Evolutionary conservation across 139 green algal genomes (phyloP).

Genomic region (Deuterostichococcus epilithicus): DNA sequence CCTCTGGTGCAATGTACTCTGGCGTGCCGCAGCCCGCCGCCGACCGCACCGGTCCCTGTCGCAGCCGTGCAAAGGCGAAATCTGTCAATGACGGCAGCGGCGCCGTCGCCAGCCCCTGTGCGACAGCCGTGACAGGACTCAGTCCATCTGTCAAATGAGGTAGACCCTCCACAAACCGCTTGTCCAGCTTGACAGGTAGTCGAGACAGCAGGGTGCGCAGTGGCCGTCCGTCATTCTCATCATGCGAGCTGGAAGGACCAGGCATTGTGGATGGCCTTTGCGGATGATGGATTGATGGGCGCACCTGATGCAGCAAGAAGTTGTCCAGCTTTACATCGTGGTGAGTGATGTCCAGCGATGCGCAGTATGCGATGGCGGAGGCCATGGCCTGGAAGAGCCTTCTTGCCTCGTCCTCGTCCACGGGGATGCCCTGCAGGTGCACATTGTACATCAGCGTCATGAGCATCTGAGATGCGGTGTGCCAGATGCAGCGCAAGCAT

Average conservation of each 20-base stretch:
- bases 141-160: too few relatives aligned
- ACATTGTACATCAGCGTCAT: too few relatives aligned
- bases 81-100: background rate
- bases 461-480: too few relatives aligned
- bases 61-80: background rate
- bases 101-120: background rate
- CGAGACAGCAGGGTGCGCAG: background rate
- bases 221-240: too few relatives aligned
- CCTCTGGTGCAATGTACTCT: background rate
- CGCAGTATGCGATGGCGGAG: background rate
- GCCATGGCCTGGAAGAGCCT: background rate
- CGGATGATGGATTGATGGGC: background rate
- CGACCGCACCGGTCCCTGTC: background rate
- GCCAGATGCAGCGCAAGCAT: too few relatives aligned
- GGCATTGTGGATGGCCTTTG: background rate
- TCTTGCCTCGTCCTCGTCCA: background rate
- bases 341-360: background rate
- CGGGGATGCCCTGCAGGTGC: background rate
- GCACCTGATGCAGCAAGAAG: background rate
- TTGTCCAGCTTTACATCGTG: background rate
- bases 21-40: background rate
- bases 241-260: too few relatives aligned
- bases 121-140: too few relatives aligned
- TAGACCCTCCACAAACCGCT: too few relatives aligned
- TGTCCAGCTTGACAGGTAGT: too few relatives aligned